Base-by-base conservation (phyloP, 805 yeast genomes). In the Candida sphagnicola region DNA sequence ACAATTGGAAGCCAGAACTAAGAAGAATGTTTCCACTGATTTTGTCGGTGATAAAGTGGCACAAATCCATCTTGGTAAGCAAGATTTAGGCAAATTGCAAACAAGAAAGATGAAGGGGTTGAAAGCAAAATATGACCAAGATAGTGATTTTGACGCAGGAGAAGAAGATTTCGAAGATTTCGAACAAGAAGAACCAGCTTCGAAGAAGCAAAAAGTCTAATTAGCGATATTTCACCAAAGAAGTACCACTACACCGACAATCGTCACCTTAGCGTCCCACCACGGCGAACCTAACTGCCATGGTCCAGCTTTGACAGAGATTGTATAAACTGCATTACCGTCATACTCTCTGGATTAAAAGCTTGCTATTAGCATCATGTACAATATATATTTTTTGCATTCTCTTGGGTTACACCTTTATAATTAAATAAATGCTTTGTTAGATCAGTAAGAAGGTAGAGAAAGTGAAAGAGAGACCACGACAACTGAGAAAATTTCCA, bases 61-160 rank as follows among this genome's bases (percentile, higher is more conserved):
- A 53, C 85, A 91, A 67, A 80, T 93, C 54, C 99, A 93, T 61
- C 85, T 93, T 65, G 97, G 96, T 66, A 82, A 82, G 62, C 99
- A 93, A 72, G 98, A 93, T 61, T 72, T 93, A 61, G 74, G 77
- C 57, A 82, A 82, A 62, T 64, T 93, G 59, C 99, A 93, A 69
- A 91, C 99, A 4, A 80, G 99, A 68, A 93, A 93, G 80, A 88
- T 93, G 96, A 93, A 93, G 75, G 99, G 99, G 61, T 74, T 93
- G 57, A 93, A 93, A 70, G 74, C 85, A 40, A 79, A 77, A 60
- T 90, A 75, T 53, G 96, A 90, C 59, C 96, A 87, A 65, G 77
- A 69, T 18, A 78, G 76, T 30, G 82, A 74, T 37, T 78, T 70
- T 34, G 78, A 70, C 30, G 76, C 69, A 38, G 80, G 70, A 32